These are phyloP conservation scores for Inonotus hispidus DNA, from an alignment of 1,284 basidiomycete genomes.

Conservation along the genomic window DNA sequence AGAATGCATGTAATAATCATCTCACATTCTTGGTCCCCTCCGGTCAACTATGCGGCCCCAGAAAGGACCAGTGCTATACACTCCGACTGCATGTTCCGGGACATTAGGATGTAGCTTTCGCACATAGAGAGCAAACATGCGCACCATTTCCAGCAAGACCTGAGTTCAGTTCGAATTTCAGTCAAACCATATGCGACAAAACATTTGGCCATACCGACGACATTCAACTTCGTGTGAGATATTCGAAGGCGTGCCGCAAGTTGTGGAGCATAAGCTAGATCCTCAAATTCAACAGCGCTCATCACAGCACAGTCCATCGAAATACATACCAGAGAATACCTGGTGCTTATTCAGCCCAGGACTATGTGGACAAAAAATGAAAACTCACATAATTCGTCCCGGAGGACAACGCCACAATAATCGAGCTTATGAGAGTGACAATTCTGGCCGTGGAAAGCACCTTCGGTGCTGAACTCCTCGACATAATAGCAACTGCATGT, in stretches of 20 bases:
- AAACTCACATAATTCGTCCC: constrained; percentile 67
- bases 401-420: constrained; percentile 54
- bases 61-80: constrained; percentile 54
- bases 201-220: constrained; percentile 43
- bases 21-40: constrained; percentile 51
- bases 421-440: constrained; percentile 44
- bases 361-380: not conserved
- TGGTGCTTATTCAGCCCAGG: constrained; percentile 20
- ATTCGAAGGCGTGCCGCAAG: constrained; percentile 65
- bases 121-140: constrained; percentile 20
- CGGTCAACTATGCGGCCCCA: constrained; percentile 67
- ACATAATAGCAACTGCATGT: not conserved
- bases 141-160: constrained; percentile 56
- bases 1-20: constrained; percentile 31
- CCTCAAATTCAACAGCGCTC: constrained; percentile 7
- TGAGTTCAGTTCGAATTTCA: constrained; percentile 2
- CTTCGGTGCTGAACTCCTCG: constrained; percentile 23
- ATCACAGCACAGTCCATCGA: not conserved
- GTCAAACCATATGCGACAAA: not conserved
- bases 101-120: not conserved
- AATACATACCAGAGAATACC: constrained; percentile 45
- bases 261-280: constrained; percentile 73
- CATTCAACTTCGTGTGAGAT: constrained; percentile 70
- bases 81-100: constrained; percentile 41
- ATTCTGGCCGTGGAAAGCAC: constrained; percentile 39